Conservation (phyloP, 768 basidiomycete genomes). For the Mycena olivaceomarginata region DNA sequence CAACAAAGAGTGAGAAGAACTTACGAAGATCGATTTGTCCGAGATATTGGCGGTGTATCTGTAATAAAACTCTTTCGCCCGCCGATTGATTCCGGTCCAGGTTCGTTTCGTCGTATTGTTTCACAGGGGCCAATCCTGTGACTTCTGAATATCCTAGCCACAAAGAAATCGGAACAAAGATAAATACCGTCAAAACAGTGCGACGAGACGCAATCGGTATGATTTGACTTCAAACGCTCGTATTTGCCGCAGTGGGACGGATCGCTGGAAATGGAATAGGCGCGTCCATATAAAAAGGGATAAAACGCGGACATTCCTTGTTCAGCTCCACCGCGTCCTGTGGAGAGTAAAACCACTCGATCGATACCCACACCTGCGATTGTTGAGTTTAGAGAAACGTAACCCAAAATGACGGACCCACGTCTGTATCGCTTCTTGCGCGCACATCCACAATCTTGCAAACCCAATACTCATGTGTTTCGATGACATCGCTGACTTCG, state of each 20-base stretch:
- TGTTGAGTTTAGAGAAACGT: not conserved
- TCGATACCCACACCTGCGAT: conserved; percentile 70
- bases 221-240: conserved; percentile 72
- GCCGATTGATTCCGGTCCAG: conserved; percentile 61
- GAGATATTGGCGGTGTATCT: conserved; percentile 65
- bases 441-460: conserved; percentile 26
- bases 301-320: conserved; percentile 67
- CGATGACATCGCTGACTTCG: not conserved
- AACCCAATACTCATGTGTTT: conserved; percentile 16
- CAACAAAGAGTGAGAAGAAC: conserved; percentile 27
- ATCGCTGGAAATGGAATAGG: conserved; percentile 55
- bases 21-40: conserved; percentile 58
- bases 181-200: conserved; percentile 67
- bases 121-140: conserved; percentile 59
- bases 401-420: not conserved
- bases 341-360: conserved; percentile 75
- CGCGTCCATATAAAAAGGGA: not conserved
- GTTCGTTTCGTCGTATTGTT: conserved; percentile 60
- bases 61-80: conserved; percentile 65
- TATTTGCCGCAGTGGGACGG: conserved; percentile 60
- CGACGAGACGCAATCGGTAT: conserved; percentile 67
- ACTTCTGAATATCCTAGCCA: not conserved
- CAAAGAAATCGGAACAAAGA: not conserved
- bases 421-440: conserved; percentile 7
- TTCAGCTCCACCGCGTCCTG: conserved; percentile 65